phyloP scores from a whole-genome alignment of 148 eudicot genomes.

The Rhododendron ferrugineum region DNA sequence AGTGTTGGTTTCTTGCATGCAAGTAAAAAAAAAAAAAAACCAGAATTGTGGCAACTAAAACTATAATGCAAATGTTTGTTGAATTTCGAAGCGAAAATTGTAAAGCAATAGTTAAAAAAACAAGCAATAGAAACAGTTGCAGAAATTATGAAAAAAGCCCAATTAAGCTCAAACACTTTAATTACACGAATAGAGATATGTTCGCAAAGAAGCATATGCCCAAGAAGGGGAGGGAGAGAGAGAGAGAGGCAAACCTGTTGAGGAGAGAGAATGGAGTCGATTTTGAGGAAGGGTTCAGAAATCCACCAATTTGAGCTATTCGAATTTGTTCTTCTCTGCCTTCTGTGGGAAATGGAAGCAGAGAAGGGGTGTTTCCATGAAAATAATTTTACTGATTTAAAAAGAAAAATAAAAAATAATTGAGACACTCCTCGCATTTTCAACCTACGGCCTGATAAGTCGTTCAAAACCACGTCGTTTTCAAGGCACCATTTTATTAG shows the following conservation, averaged over 20 bases:
- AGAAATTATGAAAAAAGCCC: not conserved
- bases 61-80: not conserved
- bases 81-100: not conserved
- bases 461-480: too few relatives aligned
- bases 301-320: not conserved
- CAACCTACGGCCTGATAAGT: too few relatives aligned
- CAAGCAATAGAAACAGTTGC: not conserved
- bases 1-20: too few relatives aligned
- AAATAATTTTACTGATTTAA: too few relatives aligned
- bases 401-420: too few relatives aligned
- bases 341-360: not conserved
- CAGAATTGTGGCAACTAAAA: not conserved
- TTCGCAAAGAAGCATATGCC: not conserved
- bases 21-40: too few relatives aligned
- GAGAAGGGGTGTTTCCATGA: not conserved
- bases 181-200: too few relatives aligned
- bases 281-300: not conserved
- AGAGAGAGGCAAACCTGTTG: not conserved
- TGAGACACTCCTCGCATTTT: too few relatives aligned
- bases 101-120: not conserved
- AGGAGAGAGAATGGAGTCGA: not conserved
- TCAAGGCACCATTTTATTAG: too few relatives aligned
- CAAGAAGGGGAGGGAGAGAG: not conserved
- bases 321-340: not conserved
- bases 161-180: not conserved